Conservation (phyloP, 2,329 filamentous ascomycete species). For the Metarhizium robertsii region DNA sequence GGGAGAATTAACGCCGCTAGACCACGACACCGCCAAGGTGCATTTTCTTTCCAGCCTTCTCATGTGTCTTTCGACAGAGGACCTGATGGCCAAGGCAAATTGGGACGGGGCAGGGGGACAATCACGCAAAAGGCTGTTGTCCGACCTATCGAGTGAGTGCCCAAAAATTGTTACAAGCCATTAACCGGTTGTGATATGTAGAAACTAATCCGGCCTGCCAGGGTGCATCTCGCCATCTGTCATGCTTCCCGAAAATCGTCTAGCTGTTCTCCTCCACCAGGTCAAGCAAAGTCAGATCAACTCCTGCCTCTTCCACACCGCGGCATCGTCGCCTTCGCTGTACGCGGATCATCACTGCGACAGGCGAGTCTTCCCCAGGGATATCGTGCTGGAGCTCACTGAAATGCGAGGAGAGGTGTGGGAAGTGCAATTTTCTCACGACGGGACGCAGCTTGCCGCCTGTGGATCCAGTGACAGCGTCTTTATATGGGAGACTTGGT, state of each 20-base stretch:
- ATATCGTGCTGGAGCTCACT: slow-evolving; percentile 59
- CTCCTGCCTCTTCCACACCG: slow-evolving; percentile 83
- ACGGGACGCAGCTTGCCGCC: slow-evolving; percentile 74
- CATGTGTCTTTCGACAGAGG: slow-evolving; percentile 74
- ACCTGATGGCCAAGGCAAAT: slow-evolving; percentile 64
- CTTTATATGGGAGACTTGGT: slow-evolving; percentile 70
- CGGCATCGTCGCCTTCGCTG: slow-evolving; percentile 65
- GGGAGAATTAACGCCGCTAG: slow-evolving; percentile 77
- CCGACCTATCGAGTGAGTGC: slow-evolving; percentile 69
- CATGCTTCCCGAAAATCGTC: slow-evolving; percentile 88
- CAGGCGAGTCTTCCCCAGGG: slow-evolving; percentile 66
- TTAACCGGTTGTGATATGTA: background rate
- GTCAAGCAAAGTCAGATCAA: slow-evolving; percentile 78
- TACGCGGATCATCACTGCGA: slow-evolving; percentile 87
- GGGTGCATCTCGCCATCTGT: slow-evolving; percentile 89
- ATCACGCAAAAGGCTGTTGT: slow-evolving; percentile 67
- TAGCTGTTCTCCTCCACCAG: slow-evolving; percentile 72
- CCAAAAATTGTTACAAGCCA: background rate
- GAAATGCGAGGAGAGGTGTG: slow-evolving; percentile 79
- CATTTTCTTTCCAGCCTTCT: slow-evolving; percentile 81
- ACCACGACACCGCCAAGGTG: slow-evolving; percentile 66
- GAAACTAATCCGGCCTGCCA: slow-evolving; percentile 25
- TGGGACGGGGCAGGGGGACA: slow-evolving; percentile 77
- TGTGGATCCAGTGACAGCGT: slow-evolving; percentile 68
- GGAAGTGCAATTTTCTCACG: slow-evolving; percentile 83